Conservation (phyloP, 257 asterid genomes). For the Solanum lignicaule region DNA sequence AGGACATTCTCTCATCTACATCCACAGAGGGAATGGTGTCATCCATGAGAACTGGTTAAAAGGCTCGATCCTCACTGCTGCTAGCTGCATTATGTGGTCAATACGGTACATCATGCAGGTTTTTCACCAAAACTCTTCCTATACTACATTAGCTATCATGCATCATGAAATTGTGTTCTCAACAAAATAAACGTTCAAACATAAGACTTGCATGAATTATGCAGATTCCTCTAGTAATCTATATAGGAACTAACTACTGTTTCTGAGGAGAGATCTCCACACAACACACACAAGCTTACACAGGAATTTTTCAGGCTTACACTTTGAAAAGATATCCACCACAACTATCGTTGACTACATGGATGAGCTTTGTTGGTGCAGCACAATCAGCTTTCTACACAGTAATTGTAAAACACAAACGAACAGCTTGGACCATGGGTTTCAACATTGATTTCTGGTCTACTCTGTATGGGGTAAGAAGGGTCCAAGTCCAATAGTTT, state of each 20-base stretch:
- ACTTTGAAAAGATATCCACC: constrained; percentile 66
- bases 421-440: constrained; percentile 61
- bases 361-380: constrained; percentile 74
- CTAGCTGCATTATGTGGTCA: constrained; percentile 71
- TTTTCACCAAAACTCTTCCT: background rate
- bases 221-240: background rate
- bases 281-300: background rate
- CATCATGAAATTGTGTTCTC: background rate
- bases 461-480: constrained; percentile 52
- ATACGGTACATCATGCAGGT: constrained; percentile 76
- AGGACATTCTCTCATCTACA: constrained; percentile 30
- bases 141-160: background rate
- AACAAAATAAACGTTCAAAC: background rate
- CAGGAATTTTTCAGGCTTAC: constrained; percentile 31
- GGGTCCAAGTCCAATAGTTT: background rate
- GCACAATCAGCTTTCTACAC: constrained; percentile 70
- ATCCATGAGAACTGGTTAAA: constrained; percentile 47
- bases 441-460: constrained; percentile 70
- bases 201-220: background rate
- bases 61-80: constrained; percentile 43
- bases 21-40: constrained; percentile 19
- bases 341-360: constrained; percentile 58
- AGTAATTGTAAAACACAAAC: constrained; percentile 35
- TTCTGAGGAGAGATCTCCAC: background rate
- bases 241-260: background rate